Evolutionary conservation across 2,329 filamentous ascomycete species (phyloP).

Genomic region (Aureobasidium leucospermi): DNA sequence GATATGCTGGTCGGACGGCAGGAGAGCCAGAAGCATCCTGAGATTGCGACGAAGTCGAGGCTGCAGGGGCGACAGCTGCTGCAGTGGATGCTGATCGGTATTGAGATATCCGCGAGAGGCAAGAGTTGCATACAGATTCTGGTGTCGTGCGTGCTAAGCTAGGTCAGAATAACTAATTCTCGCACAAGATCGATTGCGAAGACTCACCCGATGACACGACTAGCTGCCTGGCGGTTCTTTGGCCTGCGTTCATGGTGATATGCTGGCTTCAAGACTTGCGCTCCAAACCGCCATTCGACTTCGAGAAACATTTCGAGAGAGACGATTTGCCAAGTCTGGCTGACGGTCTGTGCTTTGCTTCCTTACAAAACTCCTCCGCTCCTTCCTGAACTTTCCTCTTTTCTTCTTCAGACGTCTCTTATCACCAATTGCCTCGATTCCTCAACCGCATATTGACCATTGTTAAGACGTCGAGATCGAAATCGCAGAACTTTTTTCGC

Average conservation of each 20-base stretch:
- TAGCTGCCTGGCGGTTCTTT: slow-evolving; percentile 38
- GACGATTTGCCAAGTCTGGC: too few relatives aligned
- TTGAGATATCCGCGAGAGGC: slow-evolving; percentile 33
- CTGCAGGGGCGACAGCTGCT: slow-evolving; percentile 23
- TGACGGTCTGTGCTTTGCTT: background rate
- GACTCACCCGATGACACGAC: slow-evolving; percentile 33
- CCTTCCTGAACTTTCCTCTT: slow-evolving; percentile 19
- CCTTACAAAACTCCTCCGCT: background rate
- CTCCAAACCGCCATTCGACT: background rate
- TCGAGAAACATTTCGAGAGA: slow-evolving; percentile 10
- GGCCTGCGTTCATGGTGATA: slow-evolving; percentile 37
- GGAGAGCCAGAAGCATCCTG: slow-evolving; percentile 36
- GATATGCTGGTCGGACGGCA: slow-evolving; percentile 39
- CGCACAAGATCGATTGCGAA: background rate
- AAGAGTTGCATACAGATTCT: slow-evolving; percentile 41
- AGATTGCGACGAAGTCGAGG: slow-evolving; percentile 24
- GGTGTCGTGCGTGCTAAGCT: slow-evolving; percentile 25
- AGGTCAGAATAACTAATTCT: slow-evolving; percentile 2
- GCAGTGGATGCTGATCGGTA: slow-evolving; percentile 31
- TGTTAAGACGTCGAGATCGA: slow-evolving; percentile 69
- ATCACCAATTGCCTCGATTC: slow-evolving; percentile 73
- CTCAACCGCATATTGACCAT: slow-evolving; percentile 81
- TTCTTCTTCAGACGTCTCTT: slow-evolving; percentile 60
- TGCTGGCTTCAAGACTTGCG: background rate
- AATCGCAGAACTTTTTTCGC: slow-evolving; percentile 77